Percentiles rank a stretch among this genome's conserved stretches.
These are phyloP conservation scores for Pestalotiopsis sp. DNA, from an alignment of 2,329 filamentous ascomycete genomes.

Conservation along the genomic window DNA sequence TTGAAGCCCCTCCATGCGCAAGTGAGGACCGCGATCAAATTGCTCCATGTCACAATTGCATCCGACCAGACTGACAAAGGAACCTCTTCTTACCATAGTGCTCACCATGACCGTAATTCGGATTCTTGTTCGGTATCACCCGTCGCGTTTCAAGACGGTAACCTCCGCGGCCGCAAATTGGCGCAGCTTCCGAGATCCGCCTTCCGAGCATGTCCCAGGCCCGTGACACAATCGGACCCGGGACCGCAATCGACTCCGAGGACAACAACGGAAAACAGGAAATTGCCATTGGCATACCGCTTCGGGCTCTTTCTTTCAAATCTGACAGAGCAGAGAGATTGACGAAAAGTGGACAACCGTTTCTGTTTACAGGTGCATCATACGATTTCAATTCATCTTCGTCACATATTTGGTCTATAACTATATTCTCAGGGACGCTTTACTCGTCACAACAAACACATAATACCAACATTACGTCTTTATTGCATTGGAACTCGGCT, in stretches of 20 bases:
- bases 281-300: neutral
- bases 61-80: too few relatives aligned
- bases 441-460: neutral
- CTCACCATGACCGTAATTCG: too few relatives aligned
- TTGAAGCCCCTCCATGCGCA: too few relatives aligned
- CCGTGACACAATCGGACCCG: neutral
- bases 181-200: neutral
- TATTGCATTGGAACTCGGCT: neutral
- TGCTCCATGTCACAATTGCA: too few relatives aligned
- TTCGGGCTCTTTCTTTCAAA: neutral
- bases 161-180: neutral
- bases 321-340: neutral
- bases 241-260: neutral
- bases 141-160: neutral
- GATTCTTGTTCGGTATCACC: neutral
- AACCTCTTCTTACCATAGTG: too few relatives aligned
- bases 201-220: neutral
- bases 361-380: neutral
- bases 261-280: neutral
- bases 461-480: neutral
- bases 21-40: too few relatives aligned
- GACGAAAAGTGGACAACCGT: neutral
- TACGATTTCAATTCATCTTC: neutral
- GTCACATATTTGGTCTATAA: neutral
- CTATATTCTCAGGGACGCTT: neutral